These are phyloP conservation scores for Aspergillus pseudotamarii DNA, from an alignment of 2,329 filamentous ascomycete genomes.

Conservation along the genomic window DNA sequence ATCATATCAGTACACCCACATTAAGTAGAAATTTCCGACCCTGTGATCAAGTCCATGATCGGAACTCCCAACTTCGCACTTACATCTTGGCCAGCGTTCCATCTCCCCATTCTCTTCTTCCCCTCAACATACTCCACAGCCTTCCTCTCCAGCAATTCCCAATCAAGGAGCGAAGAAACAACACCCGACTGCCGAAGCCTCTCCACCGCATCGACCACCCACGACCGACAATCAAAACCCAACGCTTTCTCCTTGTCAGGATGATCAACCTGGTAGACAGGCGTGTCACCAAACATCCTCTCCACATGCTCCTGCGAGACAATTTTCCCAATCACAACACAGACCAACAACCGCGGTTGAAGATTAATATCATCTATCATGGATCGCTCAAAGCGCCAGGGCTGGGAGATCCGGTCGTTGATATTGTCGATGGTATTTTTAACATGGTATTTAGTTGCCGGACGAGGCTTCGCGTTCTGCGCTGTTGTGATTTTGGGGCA, in stretches of 20 bases:
- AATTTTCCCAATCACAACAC: not conserved
- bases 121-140: not conserved
- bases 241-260: not conserved
- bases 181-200: not conserved
- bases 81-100: not conserved
- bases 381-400: not conserved
- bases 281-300: not conserved
- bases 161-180: not conserved
- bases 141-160: not conserved
- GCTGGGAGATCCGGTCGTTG: not conserved
- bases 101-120: not conserved
- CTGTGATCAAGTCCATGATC: not conserved
- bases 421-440: not conserved
- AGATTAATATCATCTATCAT: not conserved
- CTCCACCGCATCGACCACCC: not conserved
- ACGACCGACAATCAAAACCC: not conserved
- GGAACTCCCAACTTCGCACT: not conserved
- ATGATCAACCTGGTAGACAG: not conserved
- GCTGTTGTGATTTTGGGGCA: not conserved
- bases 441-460: not conserved
- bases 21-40: not conserved
- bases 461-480: not conserved
- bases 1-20: not conserved
- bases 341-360: not conserved
- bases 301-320: not conserved